Evolutionary conservation across 1,139 yeast species (phyloP).

Genomic region (Blastobotrys petasosporus): DNA sequence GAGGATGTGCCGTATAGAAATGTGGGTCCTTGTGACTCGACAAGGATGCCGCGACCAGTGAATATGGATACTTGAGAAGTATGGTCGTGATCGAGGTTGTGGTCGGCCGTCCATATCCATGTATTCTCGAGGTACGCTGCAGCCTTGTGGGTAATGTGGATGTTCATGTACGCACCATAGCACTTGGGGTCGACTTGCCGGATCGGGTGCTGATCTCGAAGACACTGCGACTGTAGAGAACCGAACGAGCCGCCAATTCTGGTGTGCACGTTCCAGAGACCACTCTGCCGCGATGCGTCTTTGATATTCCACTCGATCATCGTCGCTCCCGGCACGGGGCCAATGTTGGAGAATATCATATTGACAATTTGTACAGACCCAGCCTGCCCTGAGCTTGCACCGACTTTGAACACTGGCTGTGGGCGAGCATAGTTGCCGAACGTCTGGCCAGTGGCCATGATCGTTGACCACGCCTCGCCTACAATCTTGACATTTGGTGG

Average conservation of each 20-base stretch:
- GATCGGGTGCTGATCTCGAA: not conserved
- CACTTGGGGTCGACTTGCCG: constrained; percentile 6
- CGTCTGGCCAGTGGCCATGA: constrained; percentile 10
- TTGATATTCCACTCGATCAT: constrained; percentile 14
- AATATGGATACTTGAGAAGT: constrained; percentile 10
- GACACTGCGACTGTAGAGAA: constrained; percentile 3
- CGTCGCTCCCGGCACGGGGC: constrained; percentile 12
- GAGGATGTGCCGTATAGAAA: constrained; percentile 13
- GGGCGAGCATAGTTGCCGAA: constrained; percentile 9
- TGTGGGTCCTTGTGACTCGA: constrained; percentile 10
- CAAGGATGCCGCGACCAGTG: constrained; percentile 14
- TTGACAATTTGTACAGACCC: constrained; percentile 14
- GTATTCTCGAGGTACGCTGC: constrained; percentile 14
- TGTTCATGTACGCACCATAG: constrained; percentile 11
- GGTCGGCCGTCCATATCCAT: constrained; percentile 16
- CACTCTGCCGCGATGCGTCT: constrained; percentile 3
- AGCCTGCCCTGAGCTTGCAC: constrained; percentile 9
- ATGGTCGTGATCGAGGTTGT: constrained; percentile 6
- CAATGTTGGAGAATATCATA: constrained; percentile 13
- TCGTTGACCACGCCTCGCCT: constrained; percentile 15
- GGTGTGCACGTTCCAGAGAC: constrained; percentile 14
- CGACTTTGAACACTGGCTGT: constrained; percentile 11
- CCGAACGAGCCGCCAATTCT: constrained; percentile 16
- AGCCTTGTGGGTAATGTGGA: constrained; percentile 13
- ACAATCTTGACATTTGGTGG: constrained; percentile 14